Conservation (phyloP, 768 basidiomycete genomes). For the Ramaria sp. region DNA sequence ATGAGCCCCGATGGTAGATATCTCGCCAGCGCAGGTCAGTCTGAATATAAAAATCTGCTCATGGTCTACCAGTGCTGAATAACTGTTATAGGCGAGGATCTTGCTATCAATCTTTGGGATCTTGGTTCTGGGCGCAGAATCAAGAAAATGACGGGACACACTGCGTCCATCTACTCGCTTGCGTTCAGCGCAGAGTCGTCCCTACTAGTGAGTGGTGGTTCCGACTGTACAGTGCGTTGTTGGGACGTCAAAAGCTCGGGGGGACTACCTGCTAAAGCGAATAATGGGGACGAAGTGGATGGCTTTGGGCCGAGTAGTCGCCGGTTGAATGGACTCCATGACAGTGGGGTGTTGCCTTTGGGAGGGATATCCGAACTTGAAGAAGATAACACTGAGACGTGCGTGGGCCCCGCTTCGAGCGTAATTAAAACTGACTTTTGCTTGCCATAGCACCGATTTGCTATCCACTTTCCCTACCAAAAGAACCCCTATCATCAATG, state of each 20-base stretch:
- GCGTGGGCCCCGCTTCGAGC: constrained; percentile 20
- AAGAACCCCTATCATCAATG: constrained; percentile 83
- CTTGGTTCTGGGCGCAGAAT: constrained; percentile 87
- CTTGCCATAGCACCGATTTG: constrained; percentile 56
- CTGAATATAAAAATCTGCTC: constrained; percentile 9
- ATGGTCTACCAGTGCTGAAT: neutral
- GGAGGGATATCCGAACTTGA: constrained; percentile 30
- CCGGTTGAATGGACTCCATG: constrained; percentile 15
- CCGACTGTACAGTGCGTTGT: constrained; percentile 95
- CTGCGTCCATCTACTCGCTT: constrained; percentile 78
- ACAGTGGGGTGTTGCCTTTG: constrained; percentile 36
- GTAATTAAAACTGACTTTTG: neutral
- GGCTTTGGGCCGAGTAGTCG: constrained; percentile 14
- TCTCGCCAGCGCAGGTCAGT: constrained; percentile 76
- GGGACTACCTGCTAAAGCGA: constrained; percentile 43
- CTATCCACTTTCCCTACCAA: constrained; percentile 91
- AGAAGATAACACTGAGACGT: constrained; percentile 64
- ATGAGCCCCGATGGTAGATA: constrained; percentile 91
- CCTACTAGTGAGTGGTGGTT: constrained; percentile 79
- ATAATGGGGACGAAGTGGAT: constrained; percentile 16
- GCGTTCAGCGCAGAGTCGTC: constrained; percentile 89
- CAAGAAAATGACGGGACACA: constrained; percentile 95
- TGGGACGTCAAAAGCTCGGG: constrained; percentile 90
- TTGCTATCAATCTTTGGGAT: constrained; percentile 94
- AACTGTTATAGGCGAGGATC: constrained; percentile 57